Base-by-base conservation (phyloP, 345 rosid genomes). In the Laguncularia racemosa region DNA sequence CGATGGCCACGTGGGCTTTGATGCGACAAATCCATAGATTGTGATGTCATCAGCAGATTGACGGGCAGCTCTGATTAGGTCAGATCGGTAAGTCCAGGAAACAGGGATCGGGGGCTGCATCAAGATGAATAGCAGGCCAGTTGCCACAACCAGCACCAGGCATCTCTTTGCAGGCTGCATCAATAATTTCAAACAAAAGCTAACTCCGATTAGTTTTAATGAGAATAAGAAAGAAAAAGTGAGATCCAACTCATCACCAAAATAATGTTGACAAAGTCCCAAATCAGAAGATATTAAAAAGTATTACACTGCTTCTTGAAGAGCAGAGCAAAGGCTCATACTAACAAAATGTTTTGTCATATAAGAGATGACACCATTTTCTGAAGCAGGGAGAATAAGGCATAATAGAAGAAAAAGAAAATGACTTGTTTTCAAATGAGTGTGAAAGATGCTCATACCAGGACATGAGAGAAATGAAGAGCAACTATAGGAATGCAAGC, bases 1-100 rank as follows among this genome's bases (percentile, higher is more conserved):
- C 52, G 99, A 84, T 15, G 99, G 97, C 97, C 99, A 90, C n/a
- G 95, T 85, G 28, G 99, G 99, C 74, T 87, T 90, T 59, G 92
- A 78, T 54, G 95, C 87, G 76, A 87, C 68, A 56, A 93, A 88
- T 15, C 97, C 99, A 51, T 93, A 93, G 57, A 89, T 93, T 48
- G 97, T 87, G 65, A 93, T 82, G 69, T 93, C 99, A 74, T 93
- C 99, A 60, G 89, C 86, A 59, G 97, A 85, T 68, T 81, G 90
- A 33, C 90, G 96, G 62, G 99, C 96, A 21, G 95, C 85, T 70
- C 75, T 87, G 63, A 89, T 90, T 62, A 90, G 52, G 8, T 85
- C 91, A 20, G 97, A 89, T 5, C 73, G 78, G 75, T 87, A 90
- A 68, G 95, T 82, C 95, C 87, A 85, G 13, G 96, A 69, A 55